Conservation (phyloP, 2,329 filamentous ascomycete species). For the Monilinia fructicola region DNA sequence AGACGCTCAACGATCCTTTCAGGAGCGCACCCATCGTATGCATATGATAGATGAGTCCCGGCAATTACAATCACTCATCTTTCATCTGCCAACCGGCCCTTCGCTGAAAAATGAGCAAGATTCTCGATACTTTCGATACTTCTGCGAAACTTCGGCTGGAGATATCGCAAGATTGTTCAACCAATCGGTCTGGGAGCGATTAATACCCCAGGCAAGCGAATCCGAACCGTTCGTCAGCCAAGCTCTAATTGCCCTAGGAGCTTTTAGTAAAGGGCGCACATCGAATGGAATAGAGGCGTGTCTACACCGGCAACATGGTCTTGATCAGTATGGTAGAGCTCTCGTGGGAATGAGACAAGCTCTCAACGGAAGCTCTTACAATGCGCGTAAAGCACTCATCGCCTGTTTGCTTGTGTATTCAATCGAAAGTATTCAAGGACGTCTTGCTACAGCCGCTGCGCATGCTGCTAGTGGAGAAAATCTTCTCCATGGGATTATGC, state of each 20-base stretch:
- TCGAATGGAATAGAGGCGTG: background rate
- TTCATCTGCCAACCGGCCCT: constrained; percentile 3
- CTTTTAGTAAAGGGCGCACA: constrained; percentile 24
- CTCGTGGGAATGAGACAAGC: constrained; percentile 22
- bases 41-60: background rate
- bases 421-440: constrained; percentile 25
- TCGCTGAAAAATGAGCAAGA: constrained; percentile 24
- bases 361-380: constrained; percentile 7
- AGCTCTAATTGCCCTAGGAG: constrained; percentile 31
- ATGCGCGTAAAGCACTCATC: constrained; percentile 20
- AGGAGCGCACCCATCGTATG: background rate
- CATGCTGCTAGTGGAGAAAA: constrained; percentile 22
- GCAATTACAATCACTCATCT: background rate
- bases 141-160: constrained; percentile 25
- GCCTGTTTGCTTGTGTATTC: constrained; percentile 25
- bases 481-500: constrained; percentile 14
- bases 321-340: constrained; percentile 21
- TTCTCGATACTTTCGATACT: constrained; percentile 29
- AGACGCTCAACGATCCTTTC: background rate
- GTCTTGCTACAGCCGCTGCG: constrained; percentile 18
- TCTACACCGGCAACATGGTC: constrained; percentile 21
- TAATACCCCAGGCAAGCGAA: constrained; percentile 31
- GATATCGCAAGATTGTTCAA: constrained; percentile 29
- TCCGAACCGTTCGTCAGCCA: constrained; percentile 29
- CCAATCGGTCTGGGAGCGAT: constrained; percentile 26